Conservation (phyloP, 441 rosid genomes). For the Bruguiera hainesii region DNA sequence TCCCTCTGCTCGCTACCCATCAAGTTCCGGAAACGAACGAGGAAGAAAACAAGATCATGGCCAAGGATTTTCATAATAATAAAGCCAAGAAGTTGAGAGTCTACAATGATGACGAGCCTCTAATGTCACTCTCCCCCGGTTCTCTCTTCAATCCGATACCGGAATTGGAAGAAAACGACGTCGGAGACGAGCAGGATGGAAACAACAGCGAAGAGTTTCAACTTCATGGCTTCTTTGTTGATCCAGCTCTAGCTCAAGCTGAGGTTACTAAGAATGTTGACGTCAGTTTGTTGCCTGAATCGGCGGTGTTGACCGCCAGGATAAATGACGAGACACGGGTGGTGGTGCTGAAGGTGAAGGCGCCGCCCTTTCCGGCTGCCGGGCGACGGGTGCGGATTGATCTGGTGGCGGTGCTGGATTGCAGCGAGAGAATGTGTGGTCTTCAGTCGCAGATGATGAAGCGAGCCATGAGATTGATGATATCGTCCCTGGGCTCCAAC, state of each 20-base stretch:
- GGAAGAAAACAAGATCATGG: conserved; percentile 19
- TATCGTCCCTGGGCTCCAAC: conserved; percentile 51
- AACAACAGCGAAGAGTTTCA: conserved; percentile 15
- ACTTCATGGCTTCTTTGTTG: conserved; percentile 55
- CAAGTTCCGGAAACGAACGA: background rate
- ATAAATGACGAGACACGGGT: conserved; percentile 51
- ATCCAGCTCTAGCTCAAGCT: conserved; percentile 10
- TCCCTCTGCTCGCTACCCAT: conserved; percentile 39
- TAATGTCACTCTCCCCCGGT: conserved; percentile 51
- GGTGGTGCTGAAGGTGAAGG: conserved; percentile 56
- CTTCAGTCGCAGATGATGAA: conserved; percentile 48
- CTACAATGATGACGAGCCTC: conserved; percentile 82
- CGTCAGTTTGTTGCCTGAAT: conserved; percentile 50
- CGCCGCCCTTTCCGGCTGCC: conserved; percentile 38
- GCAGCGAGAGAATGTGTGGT: conserved; percentile 46
- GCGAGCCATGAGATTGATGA: conserved; percentile 49
- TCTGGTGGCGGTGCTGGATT: conserved; percentile 68
- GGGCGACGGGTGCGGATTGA: conserved; percentile 60
- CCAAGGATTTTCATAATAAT: conserved; percentile 10
- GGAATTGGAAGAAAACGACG: conserved; percentile 58
- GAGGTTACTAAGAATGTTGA: conserved; percentile 24
- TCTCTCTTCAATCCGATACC: conserved; percentile 68
- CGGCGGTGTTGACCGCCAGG: conserved; percentile 54
- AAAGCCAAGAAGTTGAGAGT: conserved; percentile 45
- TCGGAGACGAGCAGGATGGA: conserved; percentile 31